phyloP scores from a whole-genome alignment of 2,329 filamentous ascomycete species.

The Zasmidium angulare region DNA sequence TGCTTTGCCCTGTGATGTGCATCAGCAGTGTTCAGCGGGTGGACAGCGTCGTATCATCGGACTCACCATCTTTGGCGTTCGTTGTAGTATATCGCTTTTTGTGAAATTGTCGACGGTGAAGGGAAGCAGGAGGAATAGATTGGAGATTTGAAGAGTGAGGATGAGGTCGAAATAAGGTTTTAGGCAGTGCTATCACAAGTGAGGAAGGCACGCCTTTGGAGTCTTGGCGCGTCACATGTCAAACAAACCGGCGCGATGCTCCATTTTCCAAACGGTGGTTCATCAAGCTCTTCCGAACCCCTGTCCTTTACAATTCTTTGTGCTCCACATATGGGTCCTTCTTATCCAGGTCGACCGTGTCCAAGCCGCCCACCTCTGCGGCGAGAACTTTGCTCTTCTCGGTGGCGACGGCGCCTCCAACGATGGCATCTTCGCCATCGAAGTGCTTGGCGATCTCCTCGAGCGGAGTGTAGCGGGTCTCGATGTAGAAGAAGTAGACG shows the following conservation, averaged over 20 bases:
- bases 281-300: too few species aligned
- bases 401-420: constrained; percentile 37
- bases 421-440: constrained; percentile 43
- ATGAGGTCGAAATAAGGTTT: constrained; percentile 7
- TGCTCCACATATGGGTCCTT: constrained; percentile 24
- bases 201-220: constrained; percentile 1
- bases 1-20: constrained; percentile 50
- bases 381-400: constrained; percentile 32
- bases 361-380: constrained; percentile 28
- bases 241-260: background rate
- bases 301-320: constrained; percentile 20
- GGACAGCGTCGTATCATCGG: background rate
- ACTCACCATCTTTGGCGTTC: constrained; percentile 11
- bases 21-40: constrained; percentile 5
- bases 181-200: background rate
- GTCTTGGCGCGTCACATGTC: background rate
- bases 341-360: constrained; percentile 24
- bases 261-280: too few species aligned
- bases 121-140: background rate
- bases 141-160: background rate
- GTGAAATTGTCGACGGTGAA: background rate
- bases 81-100: background rate
- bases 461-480: constrained; percentile 45
- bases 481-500: constrained; percentile 40
- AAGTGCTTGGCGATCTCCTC: constrained; percentile 49